Percentiles rank a stretch among this genome's conserved stretches.
phyloP scores from a whole-genome alignment of 192 early-diverging fungal species.

The Jimgerdemannia flammicorona region DNA sequence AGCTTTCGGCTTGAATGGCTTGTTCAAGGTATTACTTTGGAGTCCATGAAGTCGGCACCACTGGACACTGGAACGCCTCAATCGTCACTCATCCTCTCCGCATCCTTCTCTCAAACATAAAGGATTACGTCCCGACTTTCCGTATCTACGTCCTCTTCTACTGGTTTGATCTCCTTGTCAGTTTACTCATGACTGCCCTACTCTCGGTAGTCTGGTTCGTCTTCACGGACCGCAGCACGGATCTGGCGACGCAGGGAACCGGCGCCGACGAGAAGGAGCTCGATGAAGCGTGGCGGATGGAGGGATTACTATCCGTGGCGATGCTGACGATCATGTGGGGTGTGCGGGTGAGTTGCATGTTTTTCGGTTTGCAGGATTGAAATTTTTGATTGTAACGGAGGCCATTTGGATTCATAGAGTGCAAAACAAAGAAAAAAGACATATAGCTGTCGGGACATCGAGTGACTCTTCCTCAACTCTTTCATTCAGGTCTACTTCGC shows the following conservation, averaged over 20 bases:
- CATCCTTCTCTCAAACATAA: background rate
- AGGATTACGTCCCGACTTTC: conserved; percentile 10
- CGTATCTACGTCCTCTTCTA: conserved; percentile 28
- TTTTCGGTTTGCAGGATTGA: background rate
- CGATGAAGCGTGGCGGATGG: background rate
- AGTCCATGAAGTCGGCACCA: background rate
- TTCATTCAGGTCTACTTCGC: background rate
- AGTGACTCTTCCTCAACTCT: background rate
- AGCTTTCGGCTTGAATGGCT: conserved; percentile 19
- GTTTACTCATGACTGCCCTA: conserved; percentile 14
- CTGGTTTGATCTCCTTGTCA: conserved; percentile 29
- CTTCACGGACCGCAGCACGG: conserved; percentile 29
- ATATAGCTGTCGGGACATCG: background rate
- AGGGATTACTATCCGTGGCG: background rate
- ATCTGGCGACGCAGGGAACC: background rate
- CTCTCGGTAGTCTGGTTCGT: conserved; percentile 29
- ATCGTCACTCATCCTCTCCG: background rate
- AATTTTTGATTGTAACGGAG: background rate
- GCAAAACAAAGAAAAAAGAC: background rate
- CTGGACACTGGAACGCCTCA: background rate
- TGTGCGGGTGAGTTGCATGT: background rate
- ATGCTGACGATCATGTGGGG: background rate
- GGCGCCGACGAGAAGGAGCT: background rate
- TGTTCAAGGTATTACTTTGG: conserved; percentile 14
- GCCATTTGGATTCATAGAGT: background rate